Conservation (phyloP, 768 basidiomycete species). For the Paxillus ammoniavirescens region DNA sequence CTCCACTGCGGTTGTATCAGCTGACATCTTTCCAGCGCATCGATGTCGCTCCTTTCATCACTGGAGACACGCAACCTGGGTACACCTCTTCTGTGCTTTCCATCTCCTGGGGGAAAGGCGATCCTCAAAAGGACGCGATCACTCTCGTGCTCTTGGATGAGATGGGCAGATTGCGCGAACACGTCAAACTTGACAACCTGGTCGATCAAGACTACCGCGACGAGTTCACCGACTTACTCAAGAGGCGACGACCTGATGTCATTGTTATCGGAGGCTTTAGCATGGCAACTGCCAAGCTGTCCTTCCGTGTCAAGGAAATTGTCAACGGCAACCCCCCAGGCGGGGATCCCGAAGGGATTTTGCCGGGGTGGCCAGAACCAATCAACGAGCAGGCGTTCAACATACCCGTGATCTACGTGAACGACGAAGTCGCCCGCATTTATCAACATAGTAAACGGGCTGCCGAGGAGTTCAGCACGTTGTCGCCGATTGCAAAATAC, state of each 20-base stretch:
- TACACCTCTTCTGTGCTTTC: conserved; percentile 81
- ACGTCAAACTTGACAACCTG: conserved; percentile 86
- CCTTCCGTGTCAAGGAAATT: conserved; percentile 61
- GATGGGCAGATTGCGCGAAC: conserved; percentile 87
- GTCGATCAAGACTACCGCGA: conserved; percentile 63
- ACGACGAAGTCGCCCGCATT: conserved; percentile 90
- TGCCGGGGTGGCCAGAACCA: conserved; percentile 27
- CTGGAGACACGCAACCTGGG: conserved; percentile 62
- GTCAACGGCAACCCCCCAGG: conserved; percentile 32
- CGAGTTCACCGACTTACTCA: conserved; percentile 80
- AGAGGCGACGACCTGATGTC: conserved; percentile 81
- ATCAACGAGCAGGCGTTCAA: conserved; percentile 45
- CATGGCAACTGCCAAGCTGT: conserved; percentile 72
- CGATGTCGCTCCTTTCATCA: conserved; percentile 74
- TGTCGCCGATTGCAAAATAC: conserved; percentile 81
- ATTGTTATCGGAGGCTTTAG: conserved; percentile 89
- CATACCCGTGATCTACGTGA: conserved; percentile 78
- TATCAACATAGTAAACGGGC: conserved; percentile 91
- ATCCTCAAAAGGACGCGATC: conserved; percentile 88
- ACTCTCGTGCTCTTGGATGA: conserved; percentile 84
- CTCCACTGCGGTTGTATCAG: background rate
- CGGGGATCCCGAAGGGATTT: conserved; percentile 18
- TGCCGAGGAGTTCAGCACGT: conserved; percentile 74
- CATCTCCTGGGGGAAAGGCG: conserved; percentile 93
- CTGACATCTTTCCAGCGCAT: conserved; percentile 55